Percentiles rank a stretch among this genome's conserved stretches.
Evolutionary conservation across 2,329 filamentous ascomycete genomes (phyloP).

Genomic region (Zasmidium cellare): DNA sequence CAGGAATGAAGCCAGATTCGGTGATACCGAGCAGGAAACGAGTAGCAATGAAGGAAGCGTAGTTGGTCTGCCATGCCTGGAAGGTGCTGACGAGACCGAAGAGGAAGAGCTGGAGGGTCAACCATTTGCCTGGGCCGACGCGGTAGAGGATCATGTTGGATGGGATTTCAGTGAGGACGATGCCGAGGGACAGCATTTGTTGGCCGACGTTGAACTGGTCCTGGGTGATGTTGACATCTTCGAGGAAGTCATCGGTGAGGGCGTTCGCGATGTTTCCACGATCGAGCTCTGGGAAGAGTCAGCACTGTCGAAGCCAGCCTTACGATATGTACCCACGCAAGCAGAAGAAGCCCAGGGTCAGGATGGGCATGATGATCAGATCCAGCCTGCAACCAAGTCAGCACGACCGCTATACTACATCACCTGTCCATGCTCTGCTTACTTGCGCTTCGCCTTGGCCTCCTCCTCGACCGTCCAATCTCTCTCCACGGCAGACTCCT

Average conservation of each 20-base stretch:
- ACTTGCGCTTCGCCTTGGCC: conserved; percentile 33
- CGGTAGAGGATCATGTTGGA: conserved; percentile 36
- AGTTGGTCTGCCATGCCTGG: conserved; percentile 42
- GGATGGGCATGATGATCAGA: conserved; percentile 34
- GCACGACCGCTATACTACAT: not conserved
- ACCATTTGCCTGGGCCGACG: conserved; percentile 41
- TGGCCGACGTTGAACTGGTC: conserved; percentile 37
- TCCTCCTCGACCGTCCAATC: conserved; percentile 33
- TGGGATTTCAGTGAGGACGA: conserved; percentile 35
- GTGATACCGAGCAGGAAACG: conserved; percentile 40
- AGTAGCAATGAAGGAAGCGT: conserved; percentile 40
- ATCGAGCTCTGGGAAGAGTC: conserved; percentile 32
- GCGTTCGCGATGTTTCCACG: conserved; percentile 35
- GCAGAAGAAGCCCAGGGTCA: conserved; percentile 37
- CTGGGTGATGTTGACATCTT: conserved; percentile 34
- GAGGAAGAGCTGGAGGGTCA: conserved; percentile 39
- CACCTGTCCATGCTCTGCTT: not conserved
- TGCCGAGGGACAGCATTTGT: conserved; percentile 36
- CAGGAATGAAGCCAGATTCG: conserved; percentile 50
- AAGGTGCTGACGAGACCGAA: conserved; percentile 42
- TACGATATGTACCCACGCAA: conserved; percentile 20
- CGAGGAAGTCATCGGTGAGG: conserved; percentile 33
- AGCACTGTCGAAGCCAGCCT: not conserved
- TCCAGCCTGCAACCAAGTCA: conserved; percentile 22
- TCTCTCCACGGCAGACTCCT: conserved; percentile 13